Evolutionary conservation across 2,329 filamentous ascomycete species (phyloP).

Genomic region (Ophiocordyceps camponoti-rufipedis): DNA sequence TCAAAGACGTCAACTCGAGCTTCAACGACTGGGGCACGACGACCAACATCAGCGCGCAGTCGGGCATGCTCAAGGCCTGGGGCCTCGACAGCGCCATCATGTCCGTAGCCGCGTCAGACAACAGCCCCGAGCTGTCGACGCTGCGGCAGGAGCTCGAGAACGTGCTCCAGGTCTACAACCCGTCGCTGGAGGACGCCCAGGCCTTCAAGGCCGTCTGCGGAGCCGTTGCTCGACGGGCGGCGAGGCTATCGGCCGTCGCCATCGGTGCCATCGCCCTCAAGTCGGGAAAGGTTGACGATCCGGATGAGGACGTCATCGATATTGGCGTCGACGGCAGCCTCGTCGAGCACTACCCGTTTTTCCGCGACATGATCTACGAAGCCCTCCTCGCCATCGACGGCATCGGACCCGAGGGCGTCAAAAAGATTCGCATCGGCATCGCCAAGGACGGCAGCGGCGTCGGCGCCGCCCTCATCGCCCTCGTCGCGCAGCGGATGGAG

Average conservation of each 20-base stretch:
- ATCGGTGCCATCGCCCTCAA: conserved; percentile 72
- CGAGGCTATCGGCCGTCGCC: conserved; percentile 71
- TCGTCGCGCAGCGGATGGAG: conserved; percentile 60
- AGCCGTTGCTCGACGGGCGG: conserved; percentile 75
- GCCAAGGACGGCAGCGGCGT: conserved; percentile 80
- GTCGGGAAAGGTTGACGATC: conserved; percentile 49
- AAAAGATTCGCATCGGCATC: conserved; percentile 81
- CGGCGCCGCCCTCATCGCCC: conserved; percentile 82
- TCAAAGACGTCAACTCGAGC: conserved; percentile 57
- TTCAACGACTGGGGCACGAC: conserved; percentile 53
- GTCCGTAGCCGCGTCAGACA: conserved; percentile 71
- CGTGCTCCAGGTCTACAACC: conserved; percentile 55
- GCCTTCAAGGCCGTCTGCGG: conserved; percentile 70
- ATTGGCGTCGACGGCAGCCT: conserved; percentile 89
- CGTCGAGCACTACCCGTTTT: conserved; percentile 90
- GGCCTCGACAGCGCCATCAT: conserved; percentile 83
- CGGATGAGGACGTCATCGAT: conserved; percentile 56
- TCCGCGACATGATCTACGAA: conserved; percentile 75
- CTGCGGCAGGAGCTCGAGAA: conserved; percentile 65
- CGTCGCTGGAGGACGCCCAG: conserved; percentile 68
- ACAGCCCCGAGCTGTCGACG: conserved; percentile 49
- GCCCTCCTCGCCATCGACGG: conserved; percentile 58
- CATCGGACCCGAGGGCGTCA: conserved; percentile 62
- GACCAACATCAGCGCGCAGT: conserved; percentile 46
- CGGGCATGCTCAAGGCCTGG: conserved; percentile 62